Percentiles rank a stretch among this genome's conserved stretches.
Evolutionary conservation across 106 monocot species (phyloP).

Genomic region (Dioscorea zingiberensis): DNA sequence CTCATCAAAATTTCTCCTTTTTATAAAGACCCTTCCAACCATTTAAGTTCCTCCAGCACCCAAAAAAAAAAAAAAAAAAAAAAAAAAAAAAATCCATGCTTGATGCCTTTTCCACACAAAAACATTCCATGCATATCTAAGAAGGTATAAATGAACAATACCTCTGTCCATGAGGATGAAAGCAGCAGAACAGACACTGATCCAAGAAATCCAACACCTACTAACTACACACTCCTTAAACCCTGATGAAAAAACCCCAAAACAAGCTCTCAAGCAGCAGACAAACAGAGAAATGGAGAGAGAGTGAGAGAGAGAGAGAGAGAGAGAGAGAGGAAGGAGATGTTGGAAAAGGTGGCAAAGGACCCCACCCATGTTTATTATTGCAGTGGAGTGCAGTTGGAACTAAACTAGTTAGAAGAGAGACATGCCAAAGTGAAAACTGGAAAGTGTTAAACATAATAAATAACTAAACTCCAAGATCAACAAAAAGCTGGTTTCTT

Average conservation of each 20-base stretch:
- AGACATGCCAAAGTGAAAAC: too few species aligned
- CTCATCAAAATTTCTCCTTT: too few species aligned
- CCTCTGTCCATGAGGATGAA: not conserved
- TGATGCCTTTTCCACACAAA: too few species aligned
- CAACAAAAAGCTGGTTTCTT: too few species aligned
- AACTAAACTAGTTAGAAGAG: too few species aligned
- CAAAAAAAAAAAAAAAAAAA: too few species aligned
- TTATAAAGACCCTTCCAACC: too few species aligned
- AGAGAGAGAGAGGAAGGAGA: not conserved
- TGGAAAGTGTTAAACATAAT: too few species aligned
- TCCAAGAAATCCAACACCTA: not conserved
- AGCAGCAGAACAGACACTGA: not conserved
- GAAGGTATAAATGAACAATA: not conserved
- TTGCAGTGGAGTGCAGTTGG: too few species aligned
- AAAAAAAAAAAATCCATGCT: too few species aligned
- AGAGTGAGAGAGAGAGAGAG: slow-evolving; percentile 1
- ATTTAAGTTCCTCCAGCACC: too few species aligned
- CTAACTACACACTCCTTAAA: not conserved
- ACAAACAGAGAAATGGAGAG: not conserved
- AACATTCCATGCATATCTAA: not conserved
- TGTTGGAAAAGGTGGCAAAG: not conserved
- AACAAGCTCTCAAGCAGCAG: not conserved
- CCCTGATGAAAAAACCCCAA: not conserved
- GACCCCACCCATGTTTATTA: not conserved
- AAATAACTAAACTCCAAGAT: too few species aligned